These are phyloP conservation scores for Sclerotiophoma versabilis DNA, from an alignment of 2,329 filamentous ascomycete species.

Conservation along the genomic window DNA sequence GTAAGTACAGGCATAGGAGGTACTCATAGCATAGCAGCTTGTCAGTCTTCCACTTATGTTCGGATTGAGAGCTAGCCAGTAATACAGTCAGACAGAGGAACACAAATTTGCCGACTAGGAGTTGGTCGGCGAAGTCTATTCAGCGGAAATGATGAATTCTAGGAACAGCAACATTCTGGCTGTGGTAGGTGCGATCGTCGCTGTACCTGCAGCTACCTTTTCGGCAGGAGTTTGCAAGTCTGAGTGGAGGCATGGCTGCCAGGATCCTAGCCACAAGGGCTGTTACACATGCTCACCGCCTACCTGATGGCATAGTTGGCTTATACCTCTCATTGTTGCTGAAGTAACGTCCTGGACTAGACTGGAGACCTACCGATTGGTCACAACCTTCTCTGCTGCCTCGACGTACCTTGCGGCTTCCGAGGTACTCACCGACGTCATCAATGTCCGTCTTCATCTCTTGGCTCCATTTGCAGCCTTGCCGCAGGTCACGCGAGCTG, in stretches of 20 bases:
- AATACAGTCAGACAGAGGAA: not conserved
- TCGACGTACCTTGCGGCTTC: not conserved
- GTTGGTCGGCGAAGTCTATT: slow-evolving; percentile 3
- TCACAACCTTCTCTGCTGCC: not conserved
- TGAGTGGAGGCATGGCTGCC: not conserved
- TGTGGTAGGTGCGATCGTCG: slow-evolving; percentile 8
- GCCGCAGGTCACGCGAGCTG: slow-evolving; percentile 25
- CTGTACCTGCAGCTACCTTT: slow-evolving; percentile 12
- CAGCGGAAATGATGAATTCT: slow-evolving; percentile 4
- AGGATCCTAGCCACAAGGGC: not conserved
- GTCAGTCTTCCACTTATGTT: too few relatives aligned
- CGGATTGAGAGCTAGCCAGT: not conserved
- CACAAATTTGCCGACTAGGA: not conserved
- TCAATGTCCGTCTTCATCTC: slow-evolving; percentile 1
- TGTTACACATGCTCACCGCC: slow-evolving; percentile 38
- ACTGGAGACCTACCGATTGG: slow-evolving; percentile 37
- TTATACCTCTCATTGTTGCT: slow-evolving; percentile 20
- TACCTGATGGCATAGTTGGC: slow-evolving; percentile 23
- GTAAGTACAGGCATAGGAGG: not conserved
- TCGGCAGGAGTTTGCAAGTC: not conserved
- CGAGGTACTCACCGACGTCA: slow-evolving; percentile 11
- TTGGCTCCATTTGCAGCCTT: slow-evolving; percentile 10
- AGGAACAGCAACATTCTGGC: slow-evolving; percentile 3
- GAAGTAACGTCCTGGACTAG: slow-evolving; percentile 22
- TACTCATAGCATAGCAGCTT: not conserved